Evolutionary conservation across 345 rosid species (phyloP).

Genomic region (Populus pruinosa): DNA sequence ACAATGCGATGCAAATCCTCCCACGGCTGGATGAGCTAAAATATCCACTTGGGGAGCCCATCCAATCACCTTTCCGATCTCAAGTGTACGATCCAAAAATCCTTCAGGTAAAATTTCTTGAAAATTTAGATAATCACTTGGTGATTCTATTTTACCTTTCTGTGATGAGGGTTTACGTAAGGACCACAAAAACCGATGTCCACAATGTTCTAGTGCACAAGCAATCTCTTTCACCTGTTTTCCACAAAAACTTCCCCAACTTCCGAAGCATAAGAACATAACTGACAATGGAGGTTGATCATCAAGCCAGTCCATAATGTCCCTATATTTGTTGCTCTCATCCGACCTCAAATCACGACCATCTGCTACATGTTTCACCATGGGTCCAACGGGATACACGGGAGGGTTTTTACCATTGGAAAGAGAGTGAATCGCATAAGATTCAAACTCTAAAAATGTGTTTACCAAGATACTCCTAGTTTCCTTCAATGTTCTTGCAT

Average conservation of each 20-base stretch:
- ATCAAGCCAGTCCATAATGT: constrained; percentile 19
- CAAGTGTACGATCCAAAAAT: background rate
- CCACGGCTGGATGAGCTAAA: constrained; percentile 1
- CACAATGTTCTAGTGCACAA: constrained; percentile 2
- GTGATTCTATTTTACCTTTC: background rate
- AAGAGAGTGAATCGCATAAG: background rate
- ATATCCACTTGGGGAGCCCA: constrained; percentile 7
- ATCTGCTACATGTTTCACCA: background rate
- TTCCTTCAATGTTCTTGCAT: background rate
- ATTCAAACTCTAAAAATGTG: constrained; percentile 9
- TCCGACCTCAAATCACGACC: background rate
- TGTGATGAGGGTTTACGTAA: constrained; percentile 6
- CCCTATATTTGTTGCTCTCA: background rate
- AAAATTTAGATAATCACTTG: background rate
- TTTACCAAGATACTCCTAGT: constrained; percentile 10
- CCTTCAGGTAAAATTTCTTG: background rate
- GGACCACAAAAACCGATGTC: constrained; percentile 19
- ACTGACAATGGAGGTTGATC: constrained; percentile 14
- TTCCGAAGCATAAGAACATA: constrained; percentile 21
- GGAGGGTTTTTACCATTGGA: background rate
- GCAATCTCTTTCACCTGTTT: constrained; percentile 20
- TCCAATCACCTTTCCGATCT: constrained; percentile 6
- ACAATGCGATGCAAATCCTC: constrained; percentile 13
- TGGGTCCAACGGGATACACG: constrained; percentile 3
- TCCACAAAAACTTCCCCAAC: constrained; percentile 11